A percentile compares a stretch with the other conserved stretches of the same genome.
Evolutionary conservation across 2,329 filamentous ascomycete species (phyloP).

Genomic region (Colletotrichum musae): DNA sequence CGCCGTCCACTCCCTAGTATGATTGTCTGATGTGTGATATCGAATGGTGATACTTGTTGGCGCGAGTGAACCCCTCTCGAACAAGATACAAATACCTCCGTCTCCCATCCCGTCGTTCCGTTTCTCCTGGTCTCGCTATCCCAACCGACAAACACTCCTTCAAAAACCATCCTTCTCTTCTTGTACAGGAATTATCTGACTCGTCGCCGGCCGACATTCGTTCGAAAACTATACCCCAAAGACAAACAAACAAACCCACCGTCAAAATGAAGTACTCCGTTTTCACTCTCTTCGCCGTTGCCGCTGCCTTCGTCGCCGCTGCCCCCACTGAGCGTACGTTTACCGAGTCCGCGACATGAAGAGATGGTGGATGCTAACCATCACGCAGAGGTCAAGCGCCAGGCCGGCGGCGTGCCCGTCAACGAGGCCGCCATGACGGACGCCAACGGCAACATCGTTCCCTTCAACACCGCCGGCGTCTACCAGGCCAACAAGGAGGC

Average conservation of each 20-base stretch:
- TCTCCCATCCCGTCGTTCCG: slow-evolving; percentile 36
- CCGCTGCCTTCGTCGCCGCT: slow-evolving; percentile 61
- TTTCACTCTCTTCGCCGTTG: slow-evolving; percentile 62
- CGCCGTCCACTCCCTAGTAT: slow-evolving; percentile 12
- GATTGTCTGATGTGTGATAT: slow-evolving; percentile 30
- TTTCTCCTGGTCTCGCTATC: slow-evolving; percentile 28
- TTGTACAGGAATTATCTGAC: slow-evolving; percentile 51
- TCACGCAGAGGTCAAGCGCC: slow-evolving; percentile 51
- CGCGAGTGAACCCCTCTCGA: slow-evolving; percentile 12
- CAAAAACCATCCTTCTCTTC: slow-evolving; percentile 44
- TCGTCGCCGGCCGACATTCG: slow-evolving; percentile 68
- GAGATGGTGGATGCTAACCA: slow-evolving; percentile 27
- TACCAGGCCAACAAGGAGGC: slow-evolving; percentile 55
- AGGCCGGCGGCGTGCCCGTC: slow-evolving; percentile 50
- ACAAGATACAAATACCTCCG: slow-evolving; percentile 47
- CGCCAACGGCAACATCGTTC: slow-evolving; percentile 59
- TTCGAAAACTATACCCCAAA: slow-evolving; percentile 45
- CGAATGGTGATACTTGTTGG: slow-evolving; percentile 38
- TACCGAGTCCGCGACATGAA: background rate
- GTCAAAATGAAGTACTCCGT: slow-evolving; percentile 69
- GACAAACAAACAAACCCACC: slow-evolving; percentile 43
- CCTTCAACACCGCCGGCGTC: slow-evolving; percentile 60
- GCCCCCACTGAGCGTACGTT: slow-evolving; percentile 43
- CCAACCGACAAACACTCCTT: slow-evolving; percentile 36
- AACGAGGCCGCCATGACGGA: slow-evolving; percentile 63